Evolutionary conservation across 768 basidiomycete species (phyloP), one percentile per base, ranked within the genome.

Genomic region (Mycena capillaripes): DNA sequence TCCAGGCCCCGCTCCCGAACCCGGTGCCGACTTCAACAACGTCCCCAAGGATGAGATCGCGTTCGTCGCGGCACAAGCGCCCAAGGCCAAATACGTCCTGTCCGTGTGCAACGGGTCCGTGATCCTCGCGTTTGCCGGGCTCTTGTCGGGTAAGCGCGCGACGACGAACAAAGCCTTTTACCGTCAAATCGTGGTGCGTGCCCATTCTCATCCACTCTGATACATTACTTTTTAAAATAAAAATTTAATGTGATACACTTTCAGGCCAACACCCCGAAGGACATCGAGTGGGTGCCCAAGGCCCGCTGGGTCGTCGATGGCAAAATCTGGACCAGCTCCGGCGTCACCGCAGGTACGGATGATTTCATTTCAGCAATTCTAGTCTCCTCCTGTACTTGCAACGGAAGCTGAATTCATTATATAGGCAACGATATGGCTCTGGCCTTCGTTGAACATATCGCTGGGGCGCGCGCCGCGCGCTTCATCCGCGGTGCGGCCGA

Each of bases 131-230:
- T 69, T 71, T 6, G 76, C 81, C 8, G 84, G 83, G 1, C 50
- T 82, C 0, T 76, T 85, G 19, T 73, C 79, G 1, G 83, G 83
- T 0, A 80, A 78, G 62, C 71, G 76, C 17, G 84, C 84, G 30
- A 85, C 83, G 7, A 83, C 83, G 27, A 84, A 84, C 76, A 85
- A 85, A 71, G 55, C 76, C 16, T 38, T 64, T 6, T 84, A 79
- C 69, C 80, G 71, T 23, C 32, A 42, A 9, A 69, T 81, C 46
- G 72, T 71, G 69, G 83, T 82, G 61, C 27, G 55, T 57, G 38
- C 5, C 21, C 12, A 1, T n/a, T 5, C 16, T 8, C 25, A 6
- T 14, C 16, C 7, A 14, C 7, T 29, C 2, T 34, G 12, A n/a
- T 38, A 16, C 11, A 16, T n/a, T 38, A 8, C 21, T 44, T 6